phyloP scores from a whole-genome alignment of 2,329 filamentous ascomycete species.

The Fusarium irregulare region DNA sequence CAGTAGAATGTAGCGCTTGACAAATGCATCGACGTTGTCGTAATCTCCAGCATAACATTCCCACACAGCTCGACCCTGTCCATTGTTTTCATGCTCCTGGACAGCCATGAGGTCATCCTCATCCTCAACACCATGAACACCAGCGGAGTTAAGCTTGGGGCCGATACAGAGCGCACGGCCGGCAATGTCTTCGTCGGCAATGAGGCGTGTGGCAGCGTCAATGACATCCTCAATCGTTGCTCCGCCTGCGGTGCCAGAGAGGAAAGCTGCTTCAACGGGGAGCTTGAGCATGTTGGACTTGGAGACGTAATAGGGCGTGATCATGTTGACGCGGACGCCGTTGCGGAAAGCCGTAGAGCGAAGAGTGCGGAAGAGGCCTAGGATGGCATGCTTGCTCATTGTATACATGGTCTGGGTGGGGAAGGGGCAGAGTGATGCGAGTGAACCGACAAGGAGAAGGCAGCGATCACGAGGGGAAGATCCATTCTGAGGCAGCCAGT shows the following conservation, averaged over 20 bases:
- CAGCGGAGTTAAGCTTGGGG: conserved; percentile 58
- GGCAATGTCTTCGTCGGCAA: conserved; percentile 67
- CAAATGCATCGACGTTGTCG: conserved; percentile 66
- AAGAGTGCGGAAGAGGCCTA: conserved; percentile 72
- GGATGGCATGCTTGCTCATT: conserved; percentile 72
- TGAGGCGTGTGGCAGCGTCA: conserved; percentile 70
- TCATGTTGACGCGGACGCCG: conserved; percentile 71
- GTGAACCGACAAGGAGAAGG: conserved; percentile 71
- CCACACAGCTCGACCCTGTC: conserved; percentile 62
- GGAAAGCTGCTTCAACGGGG: conserved; percentile 57
- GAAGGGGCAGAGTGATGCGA: conserved; percentile 65
- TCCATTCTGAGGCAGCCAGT: conserved; percentile 48
- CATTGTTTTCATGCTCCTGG: conserved; percentile 51
- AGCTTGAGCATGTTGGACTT: conserved; percentile 67
- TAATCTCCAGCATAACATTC: conserved; percentile 71
- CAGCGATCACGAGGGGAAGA: conserved; percentile 61
- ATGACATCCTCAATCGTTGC: conserved; percentile 69
- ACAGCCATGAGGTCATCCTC: conserved; percentile 44
- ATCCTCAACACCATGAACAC: conserved; percentile 48
- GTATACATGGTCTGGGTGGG: conserved; percentile 65
- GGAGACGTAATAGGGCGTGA: conserved; percentile 75
- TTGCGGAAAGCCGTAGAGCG: conserved; percentile 58
- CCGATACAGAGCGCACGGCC: conserved; percentile 69
- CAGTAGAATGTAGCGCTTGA: conserved; percentile 62
- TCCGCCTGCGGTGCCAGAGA: conserved; percentile 64